Conservation (phyloP, 129 eudicot genomes). For the Lactuca sativa region DNA sequence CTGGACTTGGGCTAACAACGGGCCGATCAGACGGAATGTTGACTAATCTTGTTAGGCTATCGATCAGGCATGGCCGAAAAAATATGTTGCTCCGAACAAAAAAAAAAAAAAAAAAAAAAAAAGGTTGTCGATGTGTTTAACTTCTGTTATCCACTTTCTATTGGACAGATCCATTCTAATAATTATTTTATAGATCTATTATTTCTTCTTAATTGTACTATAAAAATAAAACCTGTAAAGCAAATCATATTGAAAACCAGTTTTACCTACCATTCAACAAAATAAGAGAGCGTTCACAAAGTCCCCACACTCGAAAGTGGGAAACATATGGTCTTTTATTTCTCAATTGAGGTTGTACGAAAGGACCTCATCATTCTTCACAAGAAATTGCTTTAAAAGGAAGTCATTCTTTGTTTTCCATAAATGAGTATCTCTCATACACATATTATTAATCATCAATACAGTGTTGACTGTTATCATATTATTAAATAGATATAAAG, state of each 20-base stretch:
- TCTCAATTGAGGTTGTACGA: slow-evolving; percentile 27
- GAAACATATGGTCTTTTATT: slow-evolving; percentile 20
- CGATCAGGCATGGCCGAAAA: not conserved
- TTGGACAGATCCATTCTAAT: not conserved
- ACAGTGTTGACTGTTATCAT: too few relatives aligned
- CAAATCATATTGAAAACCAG: not conserved
- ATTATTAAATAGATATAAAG: too few relatives aligned
- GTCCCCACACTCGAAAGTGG: slow-evolving; percentile 13
- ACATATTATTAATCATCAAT: not conserved
- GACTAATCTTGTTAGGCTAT: not conserved
- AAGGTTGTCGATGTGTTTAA: not conserved
- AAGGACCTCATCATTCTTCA: slow-evolving; percentile 19
- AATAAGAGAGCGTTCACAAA: not conserved
- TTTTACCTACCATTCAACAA: slow-evolving; percentile 11
- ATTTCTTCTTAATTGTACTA: too few relatives aligned
- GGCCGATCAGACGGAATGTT: not conserved
- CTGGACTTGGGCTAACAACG: not conserved
- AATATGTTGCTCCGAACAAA: too few relatives aligned
- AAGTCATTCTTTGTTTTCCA: not conserved
- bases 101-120: too few relatives aligned
- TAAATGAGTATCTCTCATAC: not conserved
- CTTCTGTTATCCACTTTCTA: not conserved
- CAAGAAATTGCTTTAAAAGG: slow-evolving; percentile 22
- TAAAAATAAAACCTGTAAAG: not conserved
- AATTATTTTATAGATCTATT: too few relatives aligned